These are phyloP conservation scores for Protoeuglena noctilucae DNA, from an alignment of 139 green algal species.

Conservation along the genomic window DNA sequence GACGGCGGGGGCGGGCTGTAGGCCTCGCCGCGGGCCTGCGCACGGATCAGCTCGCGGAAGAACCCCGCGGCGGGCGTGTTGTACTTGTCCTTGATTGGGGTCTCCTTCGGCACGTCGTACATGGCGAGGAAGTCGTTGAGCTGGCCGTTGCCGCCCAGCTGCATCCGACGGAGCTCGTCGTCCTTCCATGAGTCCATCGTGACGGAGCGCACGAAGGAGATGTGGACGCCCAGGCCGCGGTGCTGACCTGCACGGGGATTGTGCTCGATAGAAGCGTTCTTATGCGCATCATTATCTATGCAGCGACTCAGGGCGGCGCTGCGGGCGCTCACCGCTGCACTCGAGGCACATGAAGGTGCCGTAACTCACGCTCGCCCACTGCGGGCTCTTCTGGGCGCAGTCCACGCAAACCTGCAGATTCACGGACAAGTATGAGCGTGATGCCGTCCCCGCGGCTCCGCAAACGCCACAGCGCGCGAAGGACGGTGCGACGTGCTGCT, in stretches of 20 bases:
- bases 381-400: constrained; percentile 82
- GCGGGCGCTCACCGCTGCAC: constrained; percentile 68
- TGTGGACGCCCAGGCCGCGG: constrained; percentile 87
- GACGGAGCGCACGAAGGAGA: constrained; percentile 91
- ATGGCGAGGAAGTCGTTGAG: constrained; percentile 76
- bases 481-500: not conserved
- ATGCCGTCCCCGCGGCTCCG: not conserved
- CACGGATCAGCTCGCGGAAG: not conserved
- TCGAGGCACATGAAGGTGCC: constrained; percentile 97
- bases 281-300: too few species aligned
- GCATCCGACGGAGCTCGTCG: constrained; percentile 88
- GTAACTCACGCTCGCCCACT: constrained; percentile 89
- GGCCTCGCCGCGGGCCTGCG: not conserved
- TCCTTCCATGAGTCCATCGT: constrained; percentile 91
- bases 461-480: not conserved
- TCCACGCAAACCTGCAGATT: constrained; percentile 83
- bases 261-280: not conserved
- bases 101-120: constrained; percentile 79
- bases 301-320: not conserved
- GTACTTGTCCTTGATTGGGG: constrained; percentile 87
- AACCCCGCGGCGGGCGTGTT: constrained; percentile 57
- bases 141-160: constrained; percentile 70
- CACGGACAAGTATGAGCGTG: not conserved
- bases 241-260: constrained; percentile 31
- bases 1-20: not conserved